Percentiles rank a stretch among this genome's conserved stretches.
Evolutionary conservation across 768 basidiomycete species (phyloP).

Genomic region (Omphalotus guepiniiformis): DNA sequence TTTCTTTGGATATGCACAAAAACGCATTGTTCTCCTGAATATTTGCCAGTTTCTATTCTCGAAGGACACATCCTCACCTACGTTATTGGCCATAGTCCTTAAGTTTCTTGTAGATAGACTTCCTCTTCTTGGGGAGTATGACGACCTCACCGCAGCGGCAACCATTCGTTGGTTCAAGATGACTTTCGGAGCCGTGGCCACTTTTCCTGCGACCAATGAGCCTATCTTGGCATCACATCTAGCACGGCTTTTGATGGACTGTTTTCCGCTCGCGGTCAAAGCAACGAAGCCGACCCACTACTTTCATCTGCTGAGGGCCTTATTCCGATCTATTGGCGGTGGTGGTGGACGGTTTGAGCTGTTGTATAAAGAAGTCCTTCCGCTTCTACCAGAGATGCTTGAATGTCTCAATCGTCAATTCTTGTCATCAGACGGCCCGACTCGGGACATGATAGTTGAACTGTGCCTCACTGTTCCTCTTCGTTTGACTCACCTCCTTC

Average conservation of each 20-base stretch:
- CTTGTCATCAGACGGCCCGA: constrained; percentile 73
- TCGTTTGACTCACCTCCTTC: constrained; percentile 91
- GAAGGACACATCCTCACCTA: constrained; percentile 72
- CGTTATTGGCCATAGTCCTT: constrained; percentile 85
- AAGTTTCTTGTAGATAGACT: constrained; percentile 81
- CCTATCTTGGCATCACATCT: constrained; percentile 91
- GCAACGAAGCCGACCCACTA: constrained; percentile 89
- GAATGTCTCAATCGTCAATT: constrained; percentile 92
- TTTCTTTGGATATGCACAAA: constrained; percentile 77
- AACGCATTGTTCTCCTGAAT: constrained; percentile 74
- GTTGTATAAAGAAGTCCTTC: constrained; percentile 93
- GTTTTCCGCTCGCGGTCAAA: constrained; percentile 90
- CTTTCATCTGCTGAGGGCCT: constrained; percentile 83
- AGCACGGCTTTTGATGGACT: constrained; percentile 91
- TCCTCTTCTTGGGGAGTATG: constrained; percentile 78
- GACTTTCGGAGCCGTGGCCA: constrained; percentile 83
- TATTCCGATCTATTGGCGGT: constrained; percentile 91
- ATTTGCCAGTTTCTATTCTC: constrained; percentile 81
- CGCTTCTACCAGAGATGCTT: constrained; percentile 94
- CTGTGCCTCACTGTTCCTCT: constrained; percentile 95
- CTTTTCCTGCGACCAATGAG: constrained; percentile 75
- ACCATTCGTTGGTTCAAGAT: constrained; percentile 94
- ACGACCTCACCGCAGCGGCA: constrained; percentile 75
- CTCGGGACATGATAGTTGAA: constrained; percentile 92
- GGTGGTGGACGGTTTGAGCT: constrained; percentile 91